phyloP scores from a whole-genome alignment of 495 filamentous ascomycete genomes.

The Annulohypoxylon moriforme region DNA sequence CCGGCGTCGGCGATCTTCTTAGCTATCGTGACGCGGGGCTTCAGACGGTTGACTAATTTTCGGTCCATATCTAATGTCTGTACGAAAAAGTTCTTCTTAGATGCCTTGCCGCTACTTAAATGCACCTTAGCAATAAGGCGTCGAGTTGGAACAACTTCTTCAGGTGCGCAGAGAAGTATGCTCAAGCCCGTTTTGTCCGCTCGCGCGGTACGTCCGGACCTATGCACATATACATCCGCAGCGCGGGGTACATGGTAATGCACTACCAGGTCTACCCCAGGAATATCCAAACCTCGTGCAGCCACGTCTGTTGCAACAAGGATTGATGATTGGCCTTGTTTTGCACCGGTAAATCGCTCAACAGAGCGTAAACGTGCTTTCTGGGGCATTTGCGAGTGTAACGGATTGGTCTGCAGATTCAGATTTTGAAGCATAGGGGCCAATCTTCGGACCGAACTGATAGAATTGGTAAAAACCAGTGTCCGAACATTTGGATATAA shows the following conservation, averaged over 20 bases:
- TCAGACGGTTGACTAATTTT: constrained; percentile 77
- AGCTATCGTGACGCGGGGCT: constrained; percentile 77
- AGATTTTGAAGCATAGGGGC: constrained; percentile 87
- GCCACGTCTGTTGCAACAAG: constrained; percentile 96
- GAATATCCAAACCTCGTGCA: constrained; percentile 95
- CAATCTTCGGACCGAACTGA: constrained; percentile 88
- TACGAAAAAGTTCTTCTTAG: constrained; percentile 65
- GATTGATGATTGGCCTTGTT: constrained; percentile 67
- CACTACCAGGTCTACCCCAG: constrained; percentile 83
- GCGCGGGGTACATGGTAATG: constrained; percentile 96
- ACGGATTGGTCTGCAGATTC: constrained; percentile 76
- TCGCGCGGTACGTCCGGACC: constrained; percentile 93
- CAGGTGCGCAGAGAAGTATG: constrained; percentile 88
- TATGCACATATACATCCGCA: constrained; percentile 94
- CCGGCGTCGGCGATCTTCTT: constrained; percentile 85
- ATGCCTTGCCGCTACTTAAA: constrained; percentile 53
- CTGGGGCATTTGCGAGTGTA: constrained; percentile 95
- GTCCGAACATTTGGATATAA: constrained; percentile 82
- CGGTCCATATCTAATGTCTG: constrained; percentile 86
- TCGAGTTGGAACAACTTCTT: constrained; percentile 85
- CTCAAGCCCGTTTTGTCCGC: constrained; percentile 80
- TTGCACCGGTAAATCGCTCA: constrained; percentile 83
- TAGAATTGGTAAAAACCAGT: constrained; percentile 94
- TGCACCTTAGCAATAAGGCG: constrained; percentile 91
- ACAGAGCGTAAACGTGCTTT: constrained; percentile 95